phyloP scores from a whole-genome alignment of 192 early-diverging fungal species.

The Entomortierella parvispora region DNA sequence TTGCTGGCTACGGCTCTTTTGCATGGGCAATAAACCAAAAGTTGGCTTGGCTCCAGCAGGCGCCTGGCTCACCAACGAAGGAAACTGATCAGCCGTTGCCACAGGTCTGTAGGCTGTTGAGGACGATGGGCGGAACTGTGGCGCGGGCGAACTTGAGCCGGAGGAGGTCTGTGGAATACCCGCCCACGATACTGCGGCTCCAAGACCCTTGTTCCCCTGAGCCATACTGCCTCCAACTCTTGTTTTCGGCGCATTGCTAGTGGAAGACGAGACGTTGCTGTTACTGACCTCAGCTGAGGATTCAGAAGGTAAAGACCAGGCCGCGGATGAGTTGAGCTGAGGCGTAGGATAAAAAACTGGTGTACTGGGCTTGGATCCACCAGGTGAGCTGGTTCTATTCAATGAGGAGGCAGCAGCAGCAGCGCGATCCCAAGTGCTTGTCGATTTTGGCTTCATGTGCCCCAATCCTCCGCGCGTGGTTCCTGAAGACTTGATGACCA shows the following conservation, averaged over 20 bases:
- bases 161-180: conserved; percentile 17
- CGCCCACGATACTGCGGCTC: conserved; percentile 20
- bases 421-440: conserved; percentile 62
- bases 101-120: conserved; percentile 2
- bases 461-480: conserved; percentile 58
- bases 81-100: conserved; percentile 24
- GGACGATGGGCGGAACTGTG: conserved; percentile 43
- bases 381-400: conserved; percentile 32
- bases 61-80: conserved; percentile 29
- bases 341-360: conserved; percentile 48
- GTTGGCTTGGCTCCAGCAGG: conserved; percentile 30
- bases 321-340: conserved; percentile 37
- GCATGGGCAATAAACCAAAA: conserved; percentile 40
- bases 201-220: not conserved
- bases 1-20: conserved; percentile 33
- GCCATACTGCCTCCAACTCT: not conserved
- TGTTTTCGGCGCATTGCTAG: not conserved
- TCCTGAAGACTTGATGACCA: conserved; percentile 78
- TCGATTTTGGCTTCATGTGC: conserved; percentile 47
- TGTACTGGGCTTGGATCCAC: conserved; percentile 13
- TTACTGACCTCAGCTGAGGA: not conserved
- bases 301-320: conserved; percentile 17
- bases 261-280: not conserved
- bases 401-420: conserved; percentile 51
- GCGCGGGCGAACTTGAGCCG: conserved; percentile 3